Base-by-base conservation (phyloP, 768 basidiomycete species). In the Nidularia sp. region DNA sequence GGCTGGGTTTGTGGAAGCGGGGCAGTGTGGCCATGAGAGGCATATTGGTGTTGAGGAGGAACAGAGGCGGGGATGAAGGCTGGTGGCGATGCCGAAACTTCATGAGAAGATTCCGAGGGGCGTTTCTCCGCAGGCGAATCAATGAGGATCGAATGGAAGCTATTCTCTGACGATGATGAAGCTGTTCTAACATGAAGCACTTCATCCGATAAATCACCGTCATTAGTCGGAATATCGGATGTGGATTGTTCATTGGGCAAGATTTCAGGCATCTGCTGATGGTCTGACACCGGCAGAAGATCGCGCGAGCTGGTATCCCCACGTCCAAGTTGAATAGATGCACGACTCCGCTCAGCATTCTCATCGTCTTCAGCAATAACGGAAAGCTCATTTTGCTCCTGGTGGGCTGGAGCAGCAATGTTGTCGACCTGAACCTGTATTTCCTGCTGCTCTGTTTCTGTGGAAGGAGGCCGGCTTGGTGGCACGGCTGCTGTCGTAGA, bases 301-400 rank as follows among this genome's bases (percentile, higher is more conserved):
- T 18, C 18, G 18, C 18, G 18, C 1, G 18, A 18, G 18, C 18
- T 18, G 18, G 18, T 18, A 18, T 18, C 18, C 18, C 18, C 18
- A 18, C 18, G 18, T 41, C 31, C 39, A 13, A 44, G 44, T 35
- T 48, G 59, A 1, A 67, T 62, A 6, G 68, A 71, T 2, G 35
- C 49, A 34, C 60, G 62, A 53, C 63, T 74, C 9, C 65, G 63
- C 50, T 88, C 84, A 3, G 65, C 64, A 2, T 70, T 71, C 58
- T 88, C 84, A 46, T 90, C 88, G 49, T 81, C 86, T 67, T 89
- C 88, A 0, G 77, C 81, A 50, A 89, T 88, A 50, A 86, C 74
- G 31, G 87, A 90, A 34, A 90, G 66, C 48, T 83, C 79, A 42
- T 74, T 76, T 35, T 64, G 70, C 34, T 70, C 65, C 10, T 47